These are phyloP conservation scores for Pyrrhoderma noxium DNA, from an alignment of 1,284 basidiomycete genomes.

Conservation along the genomic window DNA sequence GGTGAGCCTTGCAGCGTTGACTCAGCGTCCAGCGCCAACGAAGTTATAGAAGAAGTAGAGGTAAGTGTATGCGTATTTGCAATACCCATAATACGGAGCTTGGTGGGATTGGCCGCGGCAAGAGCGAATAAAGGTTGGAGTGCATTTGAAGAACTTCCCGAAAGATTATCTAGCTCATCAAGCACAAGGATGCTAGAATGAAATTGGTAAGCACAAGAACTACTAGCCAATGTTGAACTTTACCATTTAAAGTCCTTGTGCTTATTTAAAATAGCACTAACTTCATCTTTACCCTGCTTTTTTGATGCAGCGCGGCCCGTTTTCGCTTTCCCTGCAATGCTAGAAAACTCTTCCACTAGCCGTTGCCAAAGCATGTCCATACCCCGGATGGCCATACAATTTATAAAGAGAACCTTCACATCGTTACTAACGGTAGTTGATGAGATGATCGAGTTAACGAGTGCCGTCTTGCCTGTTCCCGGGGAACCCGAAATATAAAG, in stretches of 20 bases:
- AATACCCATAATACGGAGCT: constrained; percentile 65
- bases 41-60: constrained; percentile 34
- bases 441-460: constrained; percentile 57
- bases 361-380: constrained; percentile 66
- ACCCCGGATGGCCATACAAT: constrained; percentile 68
- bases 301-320: constrained; percentile 29
- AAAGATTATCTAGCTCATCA: constrained; percentile 74
- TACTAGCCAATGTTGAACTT: background rate
- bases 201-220: constrained; percentile 2
- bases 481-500: constrained; percentile 76
- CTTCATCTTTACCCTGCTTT: constrained; percentile 32
- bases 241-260: constrained; percentile 46
- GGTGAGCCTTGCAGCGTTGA: constrained; percentile 24
- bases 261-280: constrained; percentile 27
- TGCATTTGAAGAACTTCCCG: constrained; percentile 42
- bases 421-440: constrained; percentile 31
- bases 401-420: constrained; percentile 50
- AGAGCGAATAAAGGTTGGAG: constrained; percentile 59
- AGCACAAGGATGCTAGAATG: constrained; percentile 56
- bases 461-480: constrained; percentile 76
- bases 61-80: constrained; percentile 79
- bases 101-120: constrained; percentile 39
- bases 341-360: constrained; percentile 48
- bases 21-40: constrained; percentile 9
- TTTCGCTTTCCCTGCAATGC: constrained; percentile 25